A percentile compares a stretch with the other conserved stretches of the same genome.
Evolutionary conservation across 208 protist species (phyloP).

Genomic region (Leptomonas pyrrhocoris): DNA sequence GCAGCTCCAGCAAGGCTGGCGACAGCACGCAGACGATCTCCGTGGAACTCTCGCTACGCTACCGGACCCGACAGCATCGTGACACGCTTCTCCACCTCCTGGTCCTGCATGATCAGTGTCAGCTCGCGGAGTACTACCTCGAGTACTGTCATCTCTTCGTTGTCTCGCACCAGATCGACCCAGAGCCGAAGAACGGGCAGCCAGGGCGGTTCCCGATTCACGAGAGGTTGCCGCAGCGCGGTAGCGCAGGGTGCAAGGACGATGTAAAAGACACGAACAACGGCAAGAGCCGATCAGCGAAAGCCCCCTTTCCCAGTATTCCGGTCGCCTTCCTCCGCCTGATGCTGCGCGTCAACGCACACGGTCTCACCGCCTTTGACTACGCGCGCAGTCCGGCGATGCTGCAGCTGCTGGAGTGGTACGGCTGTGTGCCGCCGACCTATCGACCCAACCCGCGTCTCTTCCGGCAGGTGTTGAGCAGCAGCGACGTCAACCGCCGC

Average conservation of each 20-base stretch:
- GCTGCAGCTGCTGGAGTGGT: slow-evolving; percentile 73
- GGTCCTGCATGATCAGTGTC: slow-evolving; percentile 79
- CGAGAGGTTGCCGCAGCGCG: slow-evolving; percentile 1
- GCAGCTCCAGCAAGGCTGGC: slow-evolving; percentile 20
- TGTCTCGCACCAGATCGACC: slow-evolving; percentile 36
- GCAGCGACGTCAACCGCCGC: neutral
- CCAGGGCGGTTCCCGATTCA: slow-evolving; percentile 41
- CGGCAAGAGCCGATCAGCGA: neutral
- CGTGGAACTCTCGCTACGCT: slow-evolving; percentile 32
- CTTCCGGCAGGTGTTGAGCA: slow-evolving; percentile 20
- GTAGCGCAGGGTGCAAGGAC: neutral
- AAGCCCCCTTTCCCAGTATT: neutral
- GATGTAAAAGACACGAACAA: too few relatives aligned
- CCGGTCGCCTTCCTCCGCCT: slow-evolving; percentile 59
- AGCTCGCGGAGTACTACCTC: slow-evolving; percentile 80
- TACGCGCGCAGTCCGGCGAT: slow-evolving; percentile 75
- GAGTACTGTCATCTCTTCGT: slow-evolving; percentile 66
- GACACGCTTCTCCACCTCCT: slow-evolving; percentile 81
- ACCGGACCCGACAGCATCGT: slow-evolving; percentile 46
- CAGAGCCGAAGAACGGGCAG: slow-evolving; percentile 22
- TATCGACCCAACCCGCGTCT: slow-evolving; percentile 76
- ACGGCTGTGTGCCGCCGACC: slow-evolving; percentile 78
- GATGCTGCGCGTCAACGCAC: slow-evolving; percentile 72
- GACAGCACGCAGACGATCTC: neutral
- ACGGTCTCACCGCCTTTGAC: slow-evolving; percentile 83